These are phyloP conservation scores for Aspergillus candidus DNA, from an alignment of 2,329 filamentous ascomycete species.

Conservation along the genomic window DNA sequence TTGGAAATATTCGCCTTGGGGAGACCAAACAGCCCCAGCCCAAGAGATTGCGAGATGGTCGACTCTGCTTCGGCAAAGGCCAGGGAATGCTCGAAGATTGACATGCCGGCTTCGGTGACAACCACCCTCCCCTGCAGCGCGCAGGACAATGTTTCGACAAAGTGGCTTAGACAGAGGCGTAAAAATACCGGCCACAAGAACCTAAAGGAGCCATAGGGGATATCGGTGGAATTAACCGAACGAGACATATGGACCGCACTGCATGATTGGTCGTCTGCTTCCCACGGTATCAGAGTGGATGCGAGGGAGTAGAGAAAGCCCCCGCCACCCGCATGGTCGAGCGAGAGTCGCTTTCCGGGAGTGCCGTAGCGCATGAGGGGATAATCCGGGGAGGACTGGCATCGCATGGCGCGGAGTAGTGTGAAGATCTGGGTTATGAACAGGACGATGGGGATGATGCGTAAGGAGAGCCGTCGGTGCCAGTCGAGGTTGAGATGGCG, in stretches of 20 bases:
- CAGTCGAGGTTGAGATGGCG: constrained; percentile 71
- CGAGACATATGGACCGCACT: constrained; percentile 67
- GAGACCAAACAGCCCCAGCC: constrained; percentile 59
- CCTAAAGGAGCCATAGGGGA: constrained; percentile 71
- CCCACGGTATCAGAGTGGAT: constrained; percentile 65
- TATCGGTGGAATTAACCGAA: constrained; percentile 43
- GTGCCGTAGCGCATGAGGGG: constrained; percentile 64
- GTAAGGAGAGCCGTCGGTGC: constrained; percentile 63
- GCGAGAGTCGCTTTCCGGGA: constrained; percentile 56
- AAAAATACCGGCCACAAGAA: constrained; percentile 50
- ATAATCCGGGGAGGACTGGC: constrained; percentile 76
- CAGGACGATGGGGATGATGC: constrained; percentile 63
- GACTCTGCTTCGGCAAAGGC: constrained; percentile 94
- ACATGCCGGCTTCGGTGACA: constrained; percentile 88
- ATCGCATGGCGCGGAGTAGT: constrained; percentile 79
- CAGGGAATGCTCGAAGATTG: constrained; percentile 89
- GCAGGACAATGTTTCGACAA: constrained; percentile 81
- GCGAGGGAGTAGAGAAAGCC: constrained; percentile 66
- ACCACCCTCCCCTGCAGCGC: constrained; percentile 77
- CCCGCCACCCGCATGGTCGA: constrained; percentile 66
- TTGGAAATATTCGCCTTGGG: constrained; percentile 41
- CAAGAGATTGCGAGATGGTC: constrained; percentile 73
- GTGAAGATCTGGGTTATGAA: constrained; percentile 62
- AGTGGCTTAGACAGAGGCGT: constrained; percentile 63
- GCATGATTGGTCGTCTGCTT: constrained; percentile 70